Base-by-base conservation (phyloP, 2,329 filamentous ascomycete species). In the Sphaerulina musiva region DNA sequence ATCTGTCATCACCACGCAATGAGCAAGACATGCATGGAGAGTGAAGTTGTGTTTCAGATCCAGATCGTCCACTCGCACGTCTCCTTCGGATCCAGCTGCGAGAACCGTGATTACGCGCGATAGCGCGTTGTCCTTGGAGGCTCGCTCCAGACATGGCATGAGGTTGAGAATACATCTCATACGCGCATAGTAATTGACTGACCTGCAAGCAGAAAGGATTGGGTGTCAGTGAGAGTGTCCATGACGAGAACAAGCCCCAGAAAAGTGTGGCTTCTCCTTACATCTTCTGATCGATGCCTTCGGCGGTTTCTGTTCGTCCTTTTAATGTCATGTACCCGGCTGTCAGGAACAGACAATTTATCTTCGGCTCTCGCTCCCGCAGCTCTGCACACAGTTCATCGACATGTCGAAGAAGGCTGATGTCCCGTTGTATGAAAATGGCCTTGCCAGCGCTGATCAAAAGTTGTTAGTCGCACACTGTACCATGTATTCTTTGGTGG, bases 131-230 rank as follows among this genome's bases (percentile, higher is more conserved):
- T 58, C 59, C 4, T 69, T 57, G 0, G 72, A 61, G 0, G 80
- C 74, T n/a, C 62, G 64, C 9, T 71, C 69, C 2, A 86, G 72
- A 0, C 78, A 40, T 2, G 82, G 81, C 7, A 84, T 75, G 0
- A 86, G 74, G 51, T 82, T 81, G 43, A 73, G 54, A 10, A 78
- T 73, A 62, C 84, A 79, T 39, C 80, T 79, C 58, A 78, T 74
- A 17, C 82, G 81, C 4, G 78, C 73, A 68, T 84, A 84, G 68
- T 78, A 80, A 17, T 73, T 71, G 12, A 84, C 72, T 6, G 76
- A 72, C 26, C 26, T 29, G 26, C 1, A 7, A 29, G 3, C 26
- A 29, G 4, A 7, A 7, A 29, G 26, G 6, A 7, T 29, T 29
- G 26, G 6, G 26, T 4, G 26, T 29, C 26, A 29, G 26, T 7